These are phyloP conservation scores for Chrysoporthe deuterocubensis DNA, from an alignment of 2,329 filamentous ascomycete genomes.

Conservation along the genomic window DNA sequence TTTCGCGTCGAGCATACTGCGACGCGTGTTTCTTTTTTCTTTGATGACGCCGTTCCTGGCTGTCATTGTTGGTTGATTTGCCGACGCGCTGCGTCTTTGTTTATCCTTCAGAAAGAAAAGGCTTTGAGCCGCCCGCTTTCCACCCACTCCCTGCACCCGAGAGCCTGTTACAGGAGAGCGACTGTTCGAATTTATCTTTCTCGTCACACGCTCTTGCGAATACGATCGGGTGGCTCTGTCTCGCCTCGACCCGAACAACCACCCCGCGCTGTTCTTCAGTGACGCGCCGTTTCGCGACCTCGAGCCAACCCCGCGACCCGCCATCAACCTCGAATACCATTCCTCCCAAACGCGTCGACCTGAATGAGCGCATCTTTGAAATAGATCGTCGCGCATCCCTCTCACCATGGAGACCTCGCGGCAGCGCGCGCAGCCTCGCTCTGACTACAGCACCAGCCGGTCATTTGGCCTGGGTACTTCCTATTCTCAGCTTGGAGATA, in stretches of 20 bases:
- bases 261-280: constrained; percentile 8
- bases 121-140: constrained; percentile 4
- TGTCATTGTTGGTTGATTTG: constrained; percentile 24
- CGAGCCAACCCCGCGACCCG: constrained; percentile 69
- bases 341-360: not conserved
- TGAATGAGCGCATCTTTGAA: constrained; percentile 2
- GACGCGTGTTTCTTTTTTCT: constrained; percentile 15
- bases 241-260: constrained; percentile 9
- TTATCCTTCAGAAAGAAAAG: constrained; percentile 19
- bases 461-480: constrained; percentile 15
- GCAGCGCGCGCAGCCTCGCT: constrained; percentile 23
- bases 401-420: constrained; percentile 28
- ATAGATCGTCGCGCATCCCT: constrained; percentile 16
- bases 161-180: not conserved
- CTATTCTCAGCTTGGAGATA: constrained; percentile 4
- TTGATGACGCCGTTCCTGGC: constrained; percentile 22
- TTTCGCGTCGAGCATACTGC: constrained; percentile 15
- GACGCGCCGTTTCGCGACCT: constrained; percentile 25
- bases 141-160: constrained; percentile 7
- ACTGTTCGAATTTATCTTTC: not conserved
- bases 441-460: constrained; percentile 19
- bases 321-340: constrained; percentile 78
- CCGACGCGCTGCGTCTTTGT: constrained; percentile 29
- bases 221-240: constrained; percentile 10
- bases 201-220: not conserved